A percentile compares a stretch with the other conserved stretches of the same genome.
phyloP scores from a whole-genome alignment of 2,329 filamentous ascomycete species.

The Aspergillus puulaauensis region DNA sequence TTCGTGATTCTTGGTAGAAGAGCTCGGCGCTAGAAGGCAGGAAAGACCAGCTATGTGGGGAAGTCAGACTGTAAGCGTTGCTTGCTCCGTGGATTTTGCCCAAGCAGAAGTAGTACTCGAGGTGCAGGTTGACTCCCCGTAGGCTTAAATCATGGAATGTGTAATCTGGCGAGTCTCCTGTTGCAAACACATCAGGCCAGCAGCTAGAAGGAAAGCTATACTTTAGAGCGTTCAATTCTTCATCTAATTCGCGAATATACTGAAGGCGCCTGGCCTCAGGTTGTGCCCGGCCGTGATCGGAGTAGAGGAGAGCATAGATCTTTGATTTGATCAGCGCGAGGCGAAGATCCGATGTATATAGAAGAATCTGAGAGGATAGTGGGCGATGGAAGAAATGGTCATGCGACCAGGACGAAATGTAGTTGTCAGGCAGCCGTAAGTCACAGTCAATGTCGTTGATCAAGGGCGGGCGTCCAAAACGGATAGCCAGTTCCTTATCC shows the following conservation, averaged over 20 bases:
- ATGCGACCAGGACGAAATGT: slow-evolving; percentile 17
- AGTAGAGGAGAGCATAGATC: slow-evolving; percentile 22
- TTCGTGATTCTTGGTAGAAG: slow-evolving; percentile 21
- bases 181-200: slow-evolving; percentile 21
- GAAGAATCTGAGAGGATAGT: slow-evolving; percentile 19
- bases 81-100: slow-evolving; percentile 25
- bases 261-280: slow-evolving; percentile 22
- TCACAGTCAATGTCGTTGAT: slow-evolving; percentile 25
- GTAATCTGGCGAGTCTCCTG: slow-evolving; percentile 18
- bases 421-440: slow-evolving; percentile 21
- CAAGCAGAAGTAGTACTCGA: slow-evolving; percentile 27
- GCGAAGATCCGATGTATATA: slow-evolving; percentile 27
- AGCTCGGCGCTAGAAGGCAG: slow-evolving; percentile 25
- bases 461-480: slow-evolving; percentile 19
- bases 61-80: slow-evolving; percentile 1
- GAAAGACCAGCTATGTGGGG: slow-evolving; percentile 9
- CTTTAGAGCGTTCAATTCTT: slow-evolving; percentile 21
- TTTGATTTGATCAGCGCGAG: slow-evolving; percentile 24
- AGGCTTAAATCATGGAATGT: slow-evolving; percentile 25
- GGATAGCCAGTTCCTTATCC: slow-evolving; percentile 25
- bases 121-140: slow-evolving; percentile 24
- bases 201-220: slow-evolving; percentile 18
- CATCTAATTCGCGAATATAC: slow-evolving; percentile 24
- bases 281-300: slow-evolving; percentile 10
- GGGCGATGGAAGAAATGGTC: slow-evolving; percentile 23